A percentile compares a stretch with the other conserved stretches of the same genome.
Evolutionary conservation across 805 yeast species (phyloP).

Genomic region (Candida palmyrensis): DNA sequence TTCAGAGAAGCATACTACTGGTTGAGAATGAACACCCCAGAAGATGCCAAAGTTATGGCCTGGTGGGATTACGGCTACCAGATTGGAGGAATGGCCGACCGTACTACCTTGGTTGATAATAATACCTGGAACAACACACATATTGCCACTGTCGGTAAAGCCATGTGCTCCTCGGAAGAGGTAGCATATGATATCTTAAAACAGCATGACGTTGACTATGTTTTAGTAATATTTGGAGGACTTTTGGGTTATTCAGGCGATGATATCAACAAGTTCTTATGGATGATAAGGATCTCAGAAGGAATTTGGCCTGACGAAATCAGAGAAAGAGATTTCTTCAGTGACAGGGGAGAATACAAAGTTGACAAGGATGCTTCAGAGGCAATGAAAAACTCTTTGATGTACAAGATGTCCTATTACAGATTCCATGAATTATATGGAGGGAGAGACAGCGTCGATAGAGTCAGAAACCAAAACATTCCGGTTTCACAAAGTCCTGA

Average conservation of each 20-base stretch:
- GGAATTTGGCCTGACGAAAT: slow-evolving; percentile 99
- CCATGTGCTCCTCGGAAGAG: slow-evolving; percentile 88
- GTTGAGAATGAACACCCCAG: slow-evolving; percentile 96
- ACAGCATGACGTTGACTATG: slow-evolving; percentile 92
- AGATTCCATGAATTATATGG: slow-evolving; percentile 70
- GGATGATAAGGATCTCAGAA: slow-evolving; percentile 99
- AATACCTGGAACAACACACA: slow-evolving; percentile 99
- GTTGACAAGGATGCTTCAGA: slow-evolving; percentile 78
- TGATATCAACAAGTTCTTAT: slow-evolving; percentile 90
- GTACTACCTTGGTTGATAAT: slow-evolving; percentile 97
- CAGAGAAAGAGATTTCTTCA: slow-evolving; percentile 78
- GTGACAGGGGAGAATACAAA: slow-evolving; percentile 79
- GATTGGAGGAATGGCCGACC: slow-evolving; percentile 99
- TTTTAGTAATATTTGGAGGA: slow-evolving; percentile 91
- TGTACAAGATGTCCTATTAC: slow-evolving; percentile 94
- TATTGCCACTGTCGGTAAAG: slow-evolving; percentile 98
- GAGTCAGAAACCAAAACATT: slow-evolving; percentile 83
- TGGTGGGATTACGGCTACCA: slow-evolving; percentile 99
- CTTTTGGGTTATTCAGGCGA: slow-evolving; percentile 91
- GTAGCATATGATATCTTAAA: slow-evolving; percentile 82
- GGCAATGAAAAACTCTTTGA: slow-evolving; percentile 81
- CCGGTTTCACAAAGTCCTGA: slow-evolving; percentile 43
- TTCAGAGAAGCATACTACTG: slow-evolving; percentile 98
- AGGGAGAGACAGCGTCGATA: slow-evolving; percentile 63
- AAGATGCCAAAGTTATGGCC: slow-evolving; percentile 92